These are phyloP conservation scores for Pisolithus sp. DNA, from an alignment of 768 basidiomycete genomes.

Conservation along the genomic window DNA sequence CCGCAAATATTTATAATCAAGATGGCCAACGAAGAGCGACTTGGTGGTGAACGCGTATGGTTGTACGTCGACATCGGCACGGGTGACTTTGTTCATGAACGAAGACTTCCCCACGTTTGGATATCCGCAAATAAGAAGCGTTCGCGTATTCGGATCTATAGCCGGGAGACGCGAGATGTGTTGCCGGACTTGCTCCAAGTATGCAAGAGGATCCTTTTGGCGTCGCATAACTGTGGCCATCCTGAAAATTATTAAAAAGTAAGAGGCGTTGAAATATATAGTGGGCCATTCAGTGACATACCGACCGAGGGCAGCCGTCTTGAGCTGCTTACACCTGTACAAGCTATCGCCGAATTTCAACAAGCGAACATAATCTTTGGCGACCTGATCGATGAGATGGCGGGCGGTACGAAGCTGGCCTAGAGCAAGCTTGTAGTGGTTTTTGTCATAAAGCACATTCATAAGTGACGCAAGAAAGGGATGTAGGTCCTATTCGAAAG, in stretches of 20 bases:
- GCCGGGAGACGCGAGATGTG: slow-evolving; percentile 97
- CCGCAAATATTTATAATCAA: slow-evolving; percentile 98
- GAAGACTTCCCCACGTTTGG: slow-evolving; percentile 99
- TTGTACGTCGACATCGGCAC: slow-evolving; percentile 98
- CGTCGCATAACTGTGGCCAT: slow-evolving; percentile 99
- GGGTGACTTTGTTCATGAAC: slow-evolving; percentile 99
- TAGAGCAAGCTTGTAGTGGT: slow-evolving; percentile 97
- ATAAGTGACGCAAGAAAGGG: slow-evolving; percentile 93
- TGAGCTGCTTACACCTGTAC: slow-evolving; percentile 98
- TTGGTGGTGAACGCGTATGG: slow-evolving; percentile 99
- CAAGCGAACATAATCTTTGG: slow-evolving; percentile 93
- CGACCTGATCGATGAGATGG: slow-evolving; percentile 95
- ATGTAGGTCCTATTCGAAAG: slow-evolving; percentile 65
- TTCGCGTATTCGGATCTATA: slow-evolving; percentile 97
- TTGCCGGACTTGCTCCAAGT: slow-evolving; percentile 98
- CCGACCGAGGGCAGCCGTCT: slow-evolving; percentile 95
- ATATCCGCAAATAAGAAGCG: slow-evolving; percentile 96
- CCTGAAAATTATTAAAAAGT: slow-evolving; percentile 28
- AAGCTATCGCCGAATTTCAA: slow-evolving; percentile 97
- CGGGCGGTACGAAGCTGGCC: slow-evolving; percentile 94
- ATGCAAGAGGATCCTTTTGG: slow-evolving; percentile 97
- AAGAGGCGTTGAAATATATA: background rate
- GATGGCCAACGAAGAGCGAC: slow-evolving; percentile 95
- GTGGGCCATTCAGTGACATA: slow-evolving; percentile 33
- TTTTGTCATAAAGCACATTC: slow-evolving; percentile 99